Percentiles rank a stretch among this genome's conserved stretches.
phyloP scores from a whole-genome alignment of 148 eudicot species.

The Cornus kousa region DNA sequence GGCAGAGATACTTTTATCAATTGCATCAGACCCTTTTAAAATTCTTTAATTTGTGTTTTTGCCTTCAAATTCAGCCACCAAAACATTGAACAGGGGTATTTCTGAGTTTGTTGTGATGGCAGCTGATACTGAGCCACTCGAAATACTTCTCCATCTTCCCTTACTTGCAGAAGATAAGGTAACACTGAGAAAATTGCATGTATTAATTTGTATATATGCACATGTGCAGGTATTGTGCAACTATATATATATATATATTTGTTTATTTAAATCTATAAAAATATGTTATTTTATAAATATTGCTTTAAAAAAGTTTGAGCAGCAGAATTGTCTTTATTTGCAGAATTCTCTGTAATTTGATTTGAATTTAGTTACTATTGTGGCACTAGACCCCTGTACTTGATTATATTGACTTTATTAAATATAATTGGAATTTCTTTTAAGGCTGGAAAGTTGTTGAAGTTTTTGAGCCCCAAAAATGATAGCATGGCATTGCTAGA shows the following conservation, averaged over 20 bases:
- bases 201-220: not conserved
- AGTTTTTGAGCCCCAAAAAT: no score
- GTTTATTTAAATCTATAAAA: no score
- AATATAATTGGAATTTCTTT: not conserved
- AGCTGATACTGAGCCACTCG: conserved; percentile 83
- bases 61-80: conserved; percentile 52
- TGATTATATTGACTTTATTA: not conserved
- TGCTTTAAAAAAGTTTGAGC: not conserved
- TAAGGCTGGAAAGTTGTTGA: not conserved
- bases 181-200: not conserved
- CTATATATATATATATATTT: no score
- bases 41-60: not conserved
- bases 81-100: conserved; percentile 80
- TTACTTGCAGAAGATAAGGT: conserved; percentile 86
- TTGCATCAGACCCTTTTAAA: no score
- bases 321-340: not conserved
- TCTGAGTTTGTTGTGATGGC: conserved; percentile 87
- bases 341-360: not conserved
- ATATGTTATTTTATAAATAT: not conserved
- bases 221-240: not conserved
- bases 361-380: not conserved
- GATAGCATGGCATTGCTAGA: no score
- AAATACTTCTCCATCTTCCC: conserved; percentile 83
- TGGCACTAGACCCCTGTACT: not conserved
- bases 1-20: not conserved